Evolutionary conservation across 768 basidiomycete genomes (phyloP).

Genomic region (Hemileccinum rubropunctum): DNA sequence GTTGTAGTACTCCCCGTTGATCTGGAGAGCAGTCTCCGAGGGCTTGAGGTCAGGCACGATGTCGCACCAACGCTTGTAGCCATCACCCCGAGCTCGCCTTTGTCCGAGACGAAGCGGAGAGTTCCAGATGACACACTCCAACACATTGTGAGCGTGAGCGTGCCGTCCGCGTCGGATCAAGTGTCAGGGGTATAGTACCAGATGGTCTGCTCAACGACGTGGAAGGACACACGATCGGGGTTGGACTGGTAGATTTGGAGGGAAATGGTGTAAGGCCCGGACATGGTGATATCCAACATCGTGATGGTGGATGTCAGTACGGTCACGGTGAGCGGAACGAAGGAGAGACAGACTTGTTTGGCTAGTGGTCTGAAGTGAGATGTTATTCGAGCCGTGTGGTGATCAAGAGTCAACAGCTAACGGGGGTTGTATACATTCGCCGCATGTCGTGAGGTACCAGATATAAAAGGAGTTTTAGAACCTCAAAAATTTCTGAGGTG

Average conservation of each 20-base stretch:
- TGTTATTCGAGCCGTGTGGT: not conserved
- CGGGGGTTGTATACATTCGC: conserved; percentile 5
- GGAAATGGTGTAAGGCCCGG: conserved; percentile 4
- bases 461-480: too few species aligned
- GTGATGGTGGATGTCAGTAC: not conserved
- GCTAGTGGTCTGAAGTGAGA: not conserved
- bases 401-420: not conserved
- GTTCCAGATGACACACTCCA: conserved; percentile 40
- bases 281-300: conserved; percentile 1
- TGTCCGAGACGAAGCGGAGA: conserved; percentile 30
- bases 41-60: conserved; percentile 27
- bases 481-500: too few species aligned
- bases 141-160: conserved; percentile 31
- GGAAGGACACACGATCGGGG: conserved; percentile 1
- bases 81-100: conserved; percentile 38
- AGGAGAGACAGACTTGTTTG: conserved; percentile 1
- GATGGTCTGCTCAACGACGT: conserved; percentile 4
- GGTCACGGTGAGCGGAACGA: not conserved
- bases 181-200: conserved; percentile 10
- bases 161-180: conserved; percentile 25
- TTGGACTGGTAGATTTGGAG: conserved; percentile 5
- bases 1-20: too few species aligned
- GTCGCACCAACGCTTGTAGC: conserved; percentile 38
- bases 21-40: too few species aligned
- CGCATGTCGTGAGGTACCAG: too few species aligned